Evolutionary conservation across 1,284 basidiomycete species (phyloP).

Genomic region (Exobasidium cylindrosporum): DNA sequence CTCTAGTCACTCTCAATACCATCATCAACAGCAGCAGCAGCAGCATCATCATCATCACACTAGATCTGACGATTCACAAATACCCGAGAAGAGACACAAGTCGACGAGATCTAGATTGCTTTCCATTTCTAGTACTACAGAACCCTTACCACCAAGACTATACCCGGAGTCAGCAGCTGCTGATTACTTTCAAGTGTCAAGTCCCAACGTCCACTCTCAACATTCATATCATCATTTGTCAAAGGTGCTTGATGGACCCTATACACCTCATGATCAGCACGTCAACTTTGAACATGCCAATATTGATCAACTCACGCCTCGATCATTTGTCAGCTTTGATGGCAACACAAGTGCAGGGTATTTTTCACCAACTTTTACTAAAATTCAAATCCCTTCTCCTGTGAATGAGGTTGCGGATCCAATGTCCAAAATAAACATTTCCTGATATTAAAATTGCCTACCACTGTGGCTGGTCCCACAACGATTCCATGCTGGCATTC

Average conservation of each 20-base stretch:
- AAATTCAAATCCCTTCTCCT: background rate
- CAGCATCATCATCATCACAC: background rate
- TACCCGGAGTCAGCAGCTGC: background rate
- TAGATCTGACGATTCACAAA: background rate
- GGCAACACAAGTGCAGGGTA: background rate
- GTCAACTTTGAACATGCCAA: background rate
- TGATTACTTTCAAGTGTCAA: background rate
- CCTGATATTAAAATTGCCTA: too few relatives aligned
- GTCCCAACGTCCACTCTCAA: background rate
- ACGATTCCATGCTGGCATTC: too few relatives aligned
- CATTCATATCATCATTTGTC: background rate
- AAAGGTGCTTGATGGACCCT: background rate
- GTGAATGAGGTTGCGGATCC: background rate
- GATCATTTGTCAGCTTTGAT: background rate
- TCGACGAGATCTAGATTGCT: background rate
- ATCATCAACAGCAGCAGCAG: constrained; percentile 5
- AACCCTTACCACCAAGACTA: background rate
- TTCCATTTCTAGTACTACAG: background rate
- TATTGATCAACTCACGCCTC: background rate
- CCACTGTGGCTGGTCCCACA: too few relatives aligned
- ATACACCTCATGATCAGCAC: background rate
- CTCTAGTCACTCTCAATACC: background rate
- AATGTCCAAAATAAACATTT: too few relatives aligned
- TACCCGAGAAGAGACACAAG: background rate
- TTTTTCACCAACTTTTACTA: background rate